Percentiles rank a stretch among this genome's conserved stretches.
Evolutionary conservation across 1,139 yeast genomes (phyloP).

Genomic region (Blastobotrys petasosporus): DNA sequence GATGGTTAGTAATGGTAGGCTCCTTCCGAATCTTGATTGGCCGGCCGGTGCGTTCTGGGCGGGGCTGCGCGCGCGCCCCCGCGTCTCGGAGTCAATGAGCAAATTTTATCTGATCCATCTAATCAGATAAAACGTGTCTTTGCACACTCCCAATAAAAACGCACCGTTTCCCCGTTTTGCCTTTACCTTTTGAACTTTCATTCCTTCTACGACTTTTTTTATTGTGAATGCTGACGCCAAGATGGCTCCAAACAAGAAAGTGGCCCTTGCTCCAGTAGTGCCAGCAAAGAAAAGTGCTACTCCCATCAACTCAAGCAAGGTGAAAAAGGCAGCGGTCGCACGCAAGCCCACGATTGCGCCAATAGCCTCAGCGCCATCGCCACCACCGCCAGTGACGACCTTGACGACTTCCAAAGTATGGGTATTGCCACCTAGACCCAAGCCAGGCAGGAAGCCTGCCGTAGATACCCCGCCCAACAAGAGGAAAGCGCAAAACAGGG

Average conservation of each 20-base stretch:
- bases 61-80: no score
- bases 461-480: conserved; percentile 49
- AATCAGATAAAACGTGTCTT: conserved; percentile 1
- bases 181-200: not conserved
- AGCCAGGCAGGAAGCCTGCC: conserved; percentile 85
- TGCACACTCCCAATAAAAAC: conserved; percentile 1
- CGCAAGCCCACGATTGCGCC: conserved; percentile 6
- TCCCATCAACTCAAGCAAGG: not conserved
- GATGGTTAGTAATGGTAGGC: no score
- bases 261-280: not conserved
- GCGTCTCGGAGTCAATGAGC: no score
- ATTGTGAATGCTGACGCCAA: not conserved
- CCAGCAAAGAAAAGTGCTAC: not conserved
- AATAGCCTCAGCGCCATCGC: conserved; percentile 3
- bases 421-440: conserved; percentile 88
- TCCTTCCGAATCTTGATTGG: no score
- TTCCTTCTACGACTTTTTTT: not conserved
- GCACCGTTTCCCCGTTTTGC: not conserved
- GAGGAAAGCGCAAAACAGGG: conserved; percentile 88
- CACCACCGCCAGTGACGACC: conserved; percentile 4
- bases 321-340: not conserved
- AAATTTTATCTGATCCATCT: conserved; percentile 6
- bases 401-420: conserved; percentile 70
- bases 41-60: no score
- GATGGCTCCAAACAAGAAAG: not conserved